Percentiles rank a stretch among this genome's conserved stretches.
These are phyloP conservation scores for Pachysolen tannophilus DNA, from an alignment of 805 yeast genomes.

Conservation along the genomic window DNA sequence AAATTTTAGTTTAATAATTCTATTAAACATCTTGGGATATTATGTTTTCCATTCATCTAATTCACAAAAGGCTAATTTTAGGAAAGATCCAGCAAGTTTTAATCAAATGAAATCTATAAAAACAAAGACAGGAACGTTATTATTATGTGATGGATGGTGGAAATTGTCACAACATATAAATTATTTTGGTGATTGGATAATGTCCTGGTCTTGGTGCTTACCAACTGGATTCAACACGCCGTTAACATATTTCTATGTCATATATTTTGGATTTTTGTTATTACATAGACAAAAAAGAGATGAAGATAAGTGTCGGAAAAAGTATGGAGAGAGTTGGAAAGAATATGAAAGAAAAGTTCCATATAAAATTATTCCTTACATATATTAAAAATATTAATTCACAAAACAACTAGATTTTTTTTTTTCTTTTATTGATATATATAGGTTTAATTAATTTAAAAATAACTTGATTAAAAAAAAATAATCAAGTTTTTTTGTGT, in stretches of 20 bases:
- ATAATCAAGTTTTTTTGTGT: too few relatives aligned
- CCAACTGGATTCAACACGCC: conserved; percentile 79
- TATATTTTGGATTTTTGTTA: conserved; percentile 75
- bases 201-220: conserved; percentile 87
- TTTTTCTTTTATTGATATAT: not conserved
- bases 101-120: conserved; percentile 59
- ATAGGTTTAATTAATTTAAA: not conserved
- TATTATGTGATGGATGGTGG: conserved; percentile 96
- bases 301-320: conserved; percentile 79
- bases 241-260: conserved; percentile 78
- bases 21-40: conserved; percentile 55
- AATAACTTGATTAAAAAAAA: not conserved
- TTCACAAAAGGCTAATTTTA: conserved; percentile 77
- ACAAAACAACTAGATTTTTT: not conserved
- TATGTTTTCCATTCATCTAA: conserved; percentile 81
- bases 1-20: conserved; percentile 31
- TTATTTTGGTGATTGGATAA: conserved; percentile 92
- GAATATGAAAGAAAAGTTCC: conserved; percentile 78
- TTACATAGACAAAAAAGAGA: conserved; percentile 88
- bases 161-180: conserved; percentile 85
- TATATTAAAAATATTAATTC: conserved; percentile 43
- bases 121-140: conserved; percentile 70
- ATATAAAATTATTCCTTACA: conserved; percentile 81
- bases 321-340: conserved; percentile 83
- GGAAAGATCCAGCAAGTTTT: conserved; percentile 70